Evolutionary conservation across 2,329 filamentous ascomycete genomes (phyloP).

Genomic region (Fusarium dlaminii): DNA sequence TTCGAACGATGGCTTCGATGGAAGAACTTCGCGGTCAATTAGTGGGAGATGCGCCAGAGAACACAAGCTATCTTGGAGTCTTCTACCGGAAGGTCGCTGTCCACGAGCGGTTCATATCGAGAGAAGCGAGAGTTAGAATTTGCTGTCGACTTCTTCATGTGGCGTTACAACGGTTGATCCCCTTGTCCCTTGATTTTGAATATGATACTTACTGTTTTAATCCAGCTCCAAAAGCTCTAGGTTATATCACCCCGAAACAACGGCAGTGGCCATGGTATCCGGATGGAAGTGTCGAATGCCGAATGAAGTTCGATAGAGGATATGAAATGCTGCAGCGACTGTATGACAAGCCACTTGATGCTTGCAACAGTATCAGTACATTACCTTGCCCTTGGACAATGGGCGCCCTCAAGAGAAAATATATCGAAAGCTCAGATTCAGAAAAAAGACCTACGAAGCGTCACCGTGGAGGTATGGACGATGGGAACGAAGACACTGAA

Average conservation of each 20-base stretch:
- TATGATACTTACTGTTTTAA: not conserved
- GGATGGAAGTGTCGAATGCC: not conserved
- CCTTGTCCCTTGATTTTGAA: not conserved
- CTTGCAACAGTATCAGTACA: not conserved
- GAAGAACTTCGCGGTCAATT: not conserved
- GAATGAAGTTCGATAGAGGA: not conserved
- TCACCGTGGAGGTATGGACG: not conserved
- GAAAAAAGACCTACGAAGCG: not conserved
- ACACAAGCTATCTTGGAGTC: not conserved
- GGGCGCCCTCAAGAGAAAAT: not conserved
- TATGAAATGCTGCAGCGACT: not conserved
- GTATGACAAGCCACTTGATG: not conserved
- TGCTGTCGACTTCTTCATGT: not conserved
- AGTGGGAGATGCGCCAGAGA: not conserved
- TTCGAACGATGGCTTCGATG: not conserved
- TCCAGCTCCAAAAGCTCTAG: not conserved
- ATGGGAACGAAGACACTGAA: accelerated
- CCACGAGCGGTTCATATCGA: not conserved
- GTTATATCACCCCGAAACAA: not conserved
- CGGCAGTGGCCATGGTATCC: not conserved
- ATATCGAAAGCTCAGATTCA: too few species aligned
- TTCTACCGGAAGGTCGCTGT: too few species aligned
- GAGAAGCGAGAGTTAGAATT: not conserved
- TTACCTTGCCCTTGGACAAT: not conserved
- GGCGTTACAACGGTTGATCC: not conserved